Percentiles rank a stretch among this genome's conserved stretches.
Evolutionary conservation across 495 filamentous ascomycete genomes (phyloP).

Genomic region (Penicillium herquei): DNA sequence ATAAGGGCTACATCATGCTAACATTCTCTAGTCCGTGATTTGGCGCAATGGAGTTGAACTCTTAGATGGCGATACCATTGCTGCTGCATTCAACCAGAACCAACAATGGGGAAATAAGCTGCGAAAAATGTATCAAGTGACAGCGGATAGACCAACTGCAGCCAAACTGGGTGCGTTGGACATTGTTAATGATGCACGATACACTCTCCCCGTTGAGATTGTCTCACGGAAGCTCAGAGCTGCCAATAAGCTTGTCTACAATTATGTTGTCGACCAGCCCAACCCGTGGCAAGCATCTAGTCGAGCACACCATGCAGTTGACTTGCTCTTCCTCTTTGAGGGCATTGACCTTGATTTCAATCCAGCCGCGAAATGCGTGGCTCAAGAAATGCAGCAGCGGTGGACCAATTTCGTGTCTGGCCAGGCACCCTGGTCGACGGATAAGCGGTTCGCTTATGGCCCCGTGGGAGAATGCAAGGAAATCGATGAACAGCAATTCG

Average conservation of each 20-base stretch:
- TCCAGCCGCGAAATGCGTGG: slow-evolving; percentile 28
- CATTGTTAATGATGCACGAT: slow-evolving; percentile 36
- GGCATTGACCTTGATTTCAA: slow-evolving; percentile 33
- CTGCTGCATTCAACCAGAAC: slow-evolving; percentile 31
- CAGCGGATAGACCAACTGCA: slow-evolving; percentile 35
- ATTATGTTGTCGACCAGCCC: slow-evolving; percentile 41
- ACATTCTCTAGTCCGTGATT: slow-evolving; percentile 31
- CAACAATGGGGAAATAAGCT: slow-evolving; percentile 28
- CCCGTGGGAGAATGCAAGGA: slow-evolving; percentile 36
- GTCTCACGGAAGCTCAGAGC: slow-evolving; percentile 29
- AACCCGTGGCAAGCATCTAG: slow-evolving; percentile 47
- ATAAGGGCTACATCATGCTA: too few relatives aligned
- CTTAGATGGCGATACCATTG: slow-evolving; percentile 27
- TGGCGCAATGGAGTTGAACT: slow-evolving; percentile 42
- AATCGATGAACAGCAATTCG: slow-evolving; percentile 32
- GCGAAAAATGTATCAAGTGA: slow-evolving; percentile 38
- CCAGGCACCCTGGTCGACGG: slow-evolving; percentile 27
- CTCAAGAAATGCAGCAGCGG: slow-evolving; percentile 32
- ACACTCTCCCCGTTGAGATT: slow-evolving; percentile 35
- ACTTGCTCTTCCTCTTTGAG: slow-evolving; percentile 43
- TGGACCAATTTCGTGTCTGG: slow-evolving; percentile 38
- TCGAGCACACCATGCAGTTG: slow-evolving; percentile 45
- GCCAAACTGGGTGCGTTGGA: slow-evolving; percentile 38
- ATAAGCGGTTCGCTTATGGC: slow-evolving; percentile 32
- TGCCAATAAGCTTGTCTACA: slow-evolving; percentile 32